Evolutionary conservation across 345 rosid genomes (phyloP).

Genomic region (Erysimum cheiranthoides): DNA sequence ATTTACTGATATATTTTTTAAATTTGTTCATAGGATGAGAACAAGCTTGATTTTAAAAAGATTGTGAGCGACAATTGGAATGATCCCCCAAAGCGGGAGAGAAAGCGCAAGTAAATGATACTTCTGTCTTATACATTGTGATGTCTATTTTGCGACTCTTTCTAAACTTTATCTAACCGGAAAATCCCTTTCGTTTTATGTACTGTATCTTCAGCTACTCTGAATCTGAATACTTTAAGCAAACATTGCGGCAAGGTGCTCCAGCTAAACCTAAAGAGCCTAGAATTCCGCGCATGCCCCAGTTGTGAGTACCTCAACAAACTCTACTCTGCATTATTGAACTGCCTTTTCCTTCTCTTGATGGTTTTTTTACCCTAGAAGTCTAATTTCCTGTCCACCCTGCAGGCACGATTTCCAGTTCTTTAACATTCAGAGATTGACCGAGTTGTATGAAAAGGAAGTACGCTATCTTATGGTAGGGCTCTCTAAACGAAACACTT

Average conservation of each 20-base stretch:
- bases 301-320: conserved; percentile 61
- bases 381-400: conserved; percentile 19
- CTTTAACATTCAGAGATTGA: conserved; percentile 93
- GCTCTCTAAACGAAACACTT: conserved; percentile 16
- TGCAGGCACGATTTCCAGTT: conserved; percentile 97
- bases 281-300: conserved; percentile 99
- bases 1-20: conserved; percentile 1
- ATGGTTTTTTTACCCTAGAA: conserved; percentile 16
- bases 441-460: conserved; percentile 97
- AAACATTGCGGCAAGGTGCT: conserved; percentile 95
- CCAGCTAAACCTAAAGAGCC: conserved; percentile 96
- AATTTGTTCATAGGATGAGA: conserved; percentile 65
- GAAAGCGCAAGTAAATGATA: conserved; percentile 89
- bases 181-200: conserved; percentile 8
- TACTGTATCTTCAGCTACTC: conserved; percentile 66
- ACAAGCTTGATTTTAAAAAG: conserved; percentile 92
- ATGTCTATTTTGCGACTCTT: conserved; percentile 17
- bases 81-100: conserved; percentile 98
- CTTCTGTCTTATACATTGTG: conserved; percentile 23
- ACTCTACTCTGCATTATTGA: conserved; percentile 5
- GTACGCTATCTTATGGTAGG: conserved; percentile 97
- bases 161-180: conserved; percentile 15
- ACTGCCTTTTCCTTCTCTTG: conserved; percentile 12
- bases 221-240: conserved; percentile 95
- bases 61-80: conserved; percentile 95